These are phyloP conservation scores for Malassezia globosa DNA, from an alignment of 1,284 basidiomycete species.

Conservation along the genomic window DNA sequence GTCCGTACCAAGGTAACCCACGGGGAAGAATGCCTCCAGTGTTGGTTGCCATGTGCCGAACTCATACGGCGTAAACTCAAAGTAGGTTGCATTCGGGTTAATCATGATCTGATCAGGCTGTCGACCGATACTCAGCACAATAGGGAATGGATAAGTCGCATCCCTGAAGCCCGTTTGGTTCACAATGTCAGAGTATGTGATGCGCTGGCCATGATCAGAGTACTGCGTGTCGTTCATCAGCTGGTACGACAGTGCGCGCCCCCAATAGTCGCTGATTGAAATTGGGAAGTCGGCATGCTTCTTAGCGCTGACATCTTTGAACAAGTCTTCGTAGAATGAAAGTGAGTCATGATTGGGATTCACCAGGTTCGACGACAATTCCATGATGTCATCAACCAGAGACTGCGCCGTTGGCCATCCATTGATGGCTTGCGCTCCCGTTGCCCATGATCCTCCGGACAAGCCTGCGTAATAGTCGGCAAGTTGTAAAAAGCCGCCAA, in stretches of 20 bases:
- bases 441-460: constrained; percentile 42
- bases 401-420: constrained; percentile 35
- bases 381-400: constrained; percentile 43
- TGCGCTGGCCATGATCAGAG: constrained; percentile 27
- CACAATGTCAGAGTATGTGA: constrained; percentile 31
- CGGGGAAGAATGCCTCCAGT: constrained; percentile 36
- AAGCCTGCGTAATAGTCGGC: constrained; percentile 42
- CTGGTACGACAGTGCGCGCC: constrained; percentile 35
- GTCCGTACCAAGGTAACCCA: constrained; percentile 35
- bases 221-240: constrained; percentile 26
- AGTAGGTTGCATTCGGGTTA: constrained; percentile 48
- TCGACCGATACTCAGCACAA: constrained; percentile 52
- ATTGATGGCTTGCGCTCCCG: constrained; percentile 32
- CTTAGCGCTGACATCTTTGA: constrained; percentile 32
- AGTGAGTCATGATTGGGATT: constrained; percentile 48
- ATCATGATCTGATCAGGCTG: constrained; percentile 48
- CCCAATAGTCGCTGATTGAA: constrained; percentile 41
- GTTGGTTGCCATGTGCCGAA: constrained; percentile 51
- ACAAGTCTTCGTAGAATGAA: constrained; percentile 48
- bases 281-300: constrained; percentile 23
- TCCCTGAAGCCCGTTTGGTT: constrained; percentile 30
- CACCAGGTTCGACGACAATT: constrained; percentile 50
- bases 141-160: constrained; percentile 42
- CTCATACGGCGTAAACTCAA: constrained; percentile 51
- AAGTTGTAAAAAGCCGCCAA: constrained; percentile 40